Evolutionary conservation across 495 filamentous ascomycete species (phyloP), one percentile per base, ranked within the genome.

Genomic region (Penicillium bialowiezense): DNA sequence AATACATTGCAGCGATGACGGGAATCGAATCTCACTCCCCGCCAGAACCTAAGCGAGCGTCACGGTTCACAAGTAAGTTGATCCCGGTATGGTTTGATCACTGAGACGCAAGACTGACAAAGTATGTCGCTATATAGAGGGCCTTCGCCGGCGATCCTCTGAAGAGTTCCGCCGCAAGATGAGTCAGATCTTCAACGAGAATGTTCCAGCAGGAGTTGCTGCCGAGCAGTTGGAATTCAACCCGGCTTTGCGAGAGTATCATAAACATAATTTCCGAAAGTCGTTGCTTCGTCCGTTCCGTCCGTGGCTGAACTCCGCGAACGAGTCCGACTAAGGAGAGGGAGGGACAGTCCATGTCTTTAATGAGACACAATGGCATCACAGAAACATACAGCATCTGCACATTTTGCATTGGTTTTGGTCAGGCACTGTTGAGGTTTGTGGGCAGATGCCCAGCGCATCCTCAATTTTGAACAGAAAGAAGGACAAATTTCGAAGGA

Each of bases 161-260:
- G 68, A 69, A 41, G 64, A 69, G 33, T 68, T 70, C 38, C 63
- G 70, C 47, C 66, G 68, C 24, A 61, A 47, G 36, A 62, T 71
- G 44, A 73, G 68, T 57, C 55, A 56, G 34, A 62, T 73, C 5
- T 67, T 73, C 52, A 68, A 71, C 44, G 68, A 73, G 13, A 66
- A 55, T 39, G 54, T 70, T 24, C 63, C 54, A n/a, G 54, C 56
- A 41, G 58, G 46, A 9, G n/a, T 39, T 15, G 54, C 65, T 7
- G 12, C 35, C 1, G 68, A 69, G 13, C 49, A 48, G 23, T 59
- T 65, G 37, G 60, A 68, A 38, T 52, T 67, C 21, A 53, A 57
- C n/a, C 46, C 61, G 0, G 44, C 41, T 4, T 19, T 54, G 19
- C 54, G 21, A 8, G 38, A 48, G 23, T 20, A 37, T 15, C 34